phyloP scores from a whole-genome alignment of 805 yeast genomes.

The Wickerhamiella musiphila region DNA sequence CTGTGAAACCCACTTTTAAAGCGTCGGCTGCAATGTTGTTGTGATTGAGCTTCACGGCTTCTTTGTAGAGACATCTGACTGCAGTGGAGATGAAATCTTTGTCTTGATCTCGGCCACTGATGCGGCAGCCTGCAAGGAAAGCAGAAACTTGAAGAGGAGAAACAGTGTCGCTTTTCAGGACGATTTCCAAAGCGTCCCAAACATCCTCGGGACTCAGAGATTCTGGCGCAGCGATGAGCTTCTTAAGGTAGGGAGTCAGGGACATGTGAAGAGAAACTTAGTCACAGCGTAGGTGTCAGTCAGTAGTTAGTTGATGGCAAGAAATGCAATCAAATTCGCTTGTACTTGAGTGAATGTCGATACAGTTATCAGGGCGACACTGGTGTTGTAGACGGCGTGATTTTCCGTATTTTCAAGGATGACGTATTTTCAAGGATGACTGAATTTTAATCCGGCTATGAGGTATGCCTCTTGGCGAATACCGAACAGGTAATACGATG shows the following conservation, averaged over 20 bases:
- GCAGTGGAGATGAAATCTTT: conserved; percentile 78
- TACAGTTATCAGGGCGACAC: no score
- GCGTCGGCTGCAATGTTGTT: conserved; percentile 2
- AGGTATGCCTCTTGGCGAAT: no score
- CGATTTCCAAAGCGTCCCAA: conserved; percentile 35
- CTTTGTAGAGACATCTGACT: conserved; percentile 51
- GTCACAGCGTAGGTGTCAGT: no score
- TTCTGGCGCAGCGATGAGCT: conserved; percentile 43
- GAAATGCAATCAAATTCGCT: no score
- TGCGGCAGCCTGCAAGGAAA: conserved; percentile 61
- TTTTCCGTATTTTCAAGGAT: no score
- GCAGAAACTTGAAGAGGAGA: conserved; percentile 56
- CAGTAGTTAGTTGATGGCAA: no score
- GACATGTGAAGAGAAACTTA: no score
- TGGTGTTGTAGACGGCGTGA: no score
- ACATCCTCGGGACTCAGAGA: conserved; percentile 48
- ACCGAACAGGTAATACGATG: no score
- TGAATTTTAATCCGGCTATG: no score
- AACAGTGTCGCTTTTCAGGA: conserved; percentile 28
- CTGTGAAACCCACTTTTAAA: conserved; percentile 37
- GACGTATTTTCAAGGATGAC: no score
- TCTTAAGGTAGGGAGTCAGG: conserved; percentile 44
- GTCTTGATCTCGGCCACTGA: conserved; percentile 60
- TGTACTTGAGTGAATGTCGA: no score
- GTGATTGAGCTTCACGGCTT: conserved; percentile 18